Percentiles rank a stretch among this genome's conserved stretches.
Evolutionary conservation across 768 basidiomycete species (phyloP).

Genomic region (Tricholoma sp.): DNA sequence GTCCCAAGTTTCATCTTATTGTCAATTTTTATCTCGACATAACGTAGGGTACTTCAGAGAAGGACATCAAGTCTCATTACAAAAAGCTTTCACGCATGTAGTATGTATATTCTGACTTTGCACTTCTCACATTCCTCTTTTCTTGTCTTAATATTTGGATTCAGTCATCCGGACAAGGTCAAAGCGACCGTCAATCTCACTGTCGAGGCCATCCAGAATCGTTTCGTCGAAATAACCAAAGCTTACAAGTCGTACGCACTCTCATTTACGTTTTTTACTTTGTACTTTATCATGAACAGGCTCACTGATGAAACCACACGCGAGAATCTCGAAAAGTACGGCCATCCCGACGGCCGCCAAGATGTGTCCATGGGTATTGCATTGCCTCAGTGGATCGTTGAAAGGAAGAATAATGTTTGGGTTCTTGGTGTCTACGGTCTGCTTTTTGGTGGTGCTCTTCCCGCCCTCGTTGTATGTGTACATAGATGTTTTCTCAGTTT

Average conservation of each 20-base stretch:
- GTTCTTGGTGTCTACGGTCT: constrained; percentile 86
- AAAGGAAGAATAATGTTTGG: constrained; percentile 86
- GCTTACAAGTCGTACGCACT: constrained; percentile 86
- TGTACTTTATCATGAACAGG: constrained; percentile 28
- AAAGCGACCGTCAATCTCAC: constrained; percentile 79
- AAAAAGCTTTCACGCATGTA: constrained; percentile 87
- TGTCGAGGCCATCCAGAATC: constrained; percentile 76
- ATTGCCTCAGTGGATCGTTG: constrained; percentile 89
- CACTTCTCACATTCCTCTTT: background rate
- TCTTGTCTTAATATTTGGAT: background rate
- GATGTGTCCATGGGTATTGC: constrained; percentile 94
- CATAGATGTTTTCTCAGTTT: constrained; percentile 21
- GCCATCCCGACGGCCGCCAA: constrained; percentile 96
- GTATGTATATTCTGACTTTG: constrained; percentile 36
- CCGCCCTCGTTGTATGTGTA: constrained; percentile 72
- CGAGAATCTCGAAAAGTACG: constrained; percentile 83
- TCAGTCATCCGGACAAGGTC: constrained; percentile 96
- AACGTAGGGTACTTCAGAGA: constrained; percentile 63
- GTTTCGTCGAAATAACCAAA: constrained; percentile 92
- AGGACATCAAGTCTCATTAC: constrained; percentile 94
- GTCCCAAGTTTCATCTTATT: constrained; percentile 20
- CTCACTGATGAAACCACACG: constrained; percentile 91
- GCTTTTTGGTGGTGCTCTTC: constrained; percentile 83
- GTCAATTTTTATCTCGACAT: background rate
- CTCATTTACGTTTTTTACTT: background rate